Conservation (phyloP, 1,284 basidiomycete genomes). For the Anthracocystis walkeri region DNA sequence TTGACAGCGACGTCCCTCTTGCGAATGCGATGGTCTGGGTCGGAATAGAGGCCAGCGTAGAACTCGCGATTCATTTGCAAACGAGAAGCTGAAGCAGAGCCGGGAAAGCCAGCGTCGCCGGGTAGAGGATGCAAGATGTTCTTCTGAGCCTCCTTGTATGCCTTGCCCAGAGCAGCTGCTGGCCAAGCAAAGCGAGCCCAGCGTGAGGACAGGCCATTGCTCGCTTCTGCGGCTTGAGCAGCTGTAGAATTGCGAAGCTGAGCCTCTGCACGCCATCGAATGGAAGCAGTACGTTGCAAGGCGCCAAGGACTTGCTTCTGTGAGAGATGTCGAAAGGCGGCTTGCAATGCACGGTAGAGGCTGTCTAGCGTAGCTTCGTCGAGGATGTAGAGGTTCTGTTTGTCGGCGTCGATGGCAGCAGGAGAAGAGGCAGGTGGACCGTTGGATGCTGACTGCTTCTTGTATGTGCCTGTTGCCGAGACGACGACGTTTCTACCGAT, state of each 20-base stretch:
- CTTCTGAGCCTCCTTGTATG: slow-evolving; percentile 49
- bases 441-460: slow-evolving; percentile 17
- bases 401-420: background rate
- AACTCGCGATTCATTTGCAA: slow-evolving; percentile 20
- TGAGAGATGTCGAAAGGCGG: slow-evolving; percentile 47
- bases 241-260: slow-evolving; percentile 50
- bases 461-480: slow-evolving; percentile 41
- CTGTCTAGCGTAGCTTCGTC: slow-evolving; percentile 43
- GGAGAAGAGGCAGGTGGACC: background rate
- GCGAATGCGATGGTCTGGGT: slow-evolving; percentile 46
- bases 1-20: slow-evolving; percentile 62
- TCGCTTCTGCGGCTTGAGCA: slow-evolving; percentile 35
- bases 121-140: slow-evolving; percentile 21
- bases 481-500: slow-evolving; percentile 27
- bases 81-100: slow-evolving; percentile 5
- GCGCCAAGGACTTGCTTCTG: slow-evolving; percentile 45
- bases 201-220: slow-evolving; percentile 22
- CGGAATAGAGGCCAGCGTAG: slow-evolving; percentile 19
- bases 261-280: slow-evolving; percentile 60
- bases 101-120: slow-evolving; percentile 12
- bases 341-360: slow-evolving; percentile 36
- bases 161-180: slow-evolving; percentile 46
- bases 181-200: slow-evolving; percentile 56
- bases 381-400: slow-evolving; percentile 16
- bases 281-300: slow-evolving; percentile 57